Conservation (phyloP, 495 filamentous ascomycete species). For the Neurospora intermedia region DNA sequence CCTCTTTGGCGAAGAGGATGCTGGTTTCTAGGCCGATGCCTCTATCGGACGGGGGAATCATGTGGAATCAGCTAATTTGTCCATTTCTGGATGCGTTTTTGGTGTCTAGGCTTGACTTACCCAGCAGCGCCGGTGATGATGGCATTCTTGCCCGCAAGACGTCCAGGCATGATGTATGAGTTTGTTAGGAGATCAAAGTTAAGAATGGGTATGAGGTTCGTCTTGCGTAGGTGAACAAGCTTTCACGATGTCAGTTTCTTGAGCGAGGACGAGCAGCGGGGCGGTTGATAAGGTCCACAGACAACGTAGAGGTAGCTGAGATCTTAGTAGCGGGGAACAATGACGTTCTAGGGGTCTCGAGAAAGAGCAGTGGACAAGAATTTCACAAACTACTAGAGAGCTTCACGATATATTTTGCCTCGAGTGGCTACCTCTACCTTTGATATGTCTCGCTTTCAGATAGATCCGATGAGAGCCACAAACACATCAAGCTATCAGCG, state of each 20-base stretch:
- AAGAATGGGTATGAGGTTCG: neutral
- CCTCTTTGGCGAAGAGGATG: slow-evolving; percentile 86
- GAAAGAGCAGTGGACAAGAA: too few relatives aligned
- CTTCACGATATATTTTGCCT: too few relatives aligned
- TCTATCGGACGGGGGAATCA: slow-evolving; percentile 31
- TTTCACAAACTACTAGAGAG: too few relatives aligned
- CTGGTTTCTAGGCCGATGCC: slow-evolving; percentile 93
- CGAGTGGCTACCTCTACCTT: too few relatives aligned
- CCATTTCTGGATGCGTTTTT: neutral
- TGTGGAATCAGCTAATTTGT: slow-evolving; percentile 3
- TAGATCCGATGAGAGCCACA: too few relatives aligned
- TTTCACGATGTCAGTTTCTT: neutral
- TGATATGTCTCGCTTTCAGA: too few relatives aligned
- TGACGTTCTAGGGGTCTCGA: too few relatives aligned
- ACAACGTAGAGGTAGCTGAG: neutral
- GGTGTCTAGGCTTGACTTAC: slow-evolving; percentile 38
- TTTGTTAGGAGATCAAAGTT: neutral
- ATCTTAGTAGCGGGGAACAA: too few relatives aligned
- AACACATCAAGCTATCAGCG: neutral
- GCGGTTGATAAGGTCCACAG: neutral
- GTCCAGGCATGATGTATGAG: slow-evolving; percentile 30
- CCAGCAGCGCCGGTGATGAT: slow-evolving; percentile 88
- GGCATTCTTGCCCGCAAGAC: slow-evolving; percentile 84
- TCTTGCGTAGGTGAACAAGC: neutral
- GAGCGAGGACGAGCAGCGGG: neutral